Base-by-base conservation (phyloP, 257 asterid genomes). In the Petrea volubilis region DNA sequence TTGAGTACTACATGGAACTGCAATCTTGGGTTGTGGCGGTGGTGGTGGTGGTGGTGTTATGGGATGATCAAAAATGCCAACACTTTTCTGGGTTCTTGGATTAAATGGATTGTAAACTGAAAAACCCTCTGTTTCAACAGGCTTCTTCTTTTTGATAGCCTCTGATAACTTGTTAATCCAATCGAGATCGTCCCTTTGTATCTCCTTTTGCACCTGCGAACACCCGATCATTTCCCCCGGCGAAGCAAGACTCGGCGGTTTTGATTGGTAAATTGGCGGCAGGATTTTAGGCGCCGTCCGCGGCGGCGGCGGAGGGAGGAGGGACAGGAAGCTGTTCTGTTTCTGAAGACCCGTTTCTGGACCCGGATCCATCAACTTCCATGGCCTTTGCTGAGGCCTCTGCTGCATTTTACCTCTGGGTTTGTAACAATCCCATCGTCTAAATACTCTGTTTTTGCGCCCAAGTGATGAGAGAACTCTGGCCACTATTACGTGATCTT, bases 221-320 rank as follows among this genome's bases (percentile, higher is more conserved):
- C 25, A 49, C 18, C 74, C 50, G 33, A 50, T 41, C 28, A 61
- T 23, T 29, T 71, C 46, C 38, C 27, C 28, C 2, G 50, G 50
- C 43, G n/a, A n/a, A n/a, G 24, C 13, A 20, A 15, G 14, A 31
- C 7, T 70, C 28, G 74, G 20, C 28, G 74, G 20, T 12, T 43
- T 69, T 31, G 74, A 47, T 18, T 58, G 77, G 52, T 34, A 7
- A 70, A 27, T 33, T 15, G 78, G 82, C 8, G 90, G 86, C 71
- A 82, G 29, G 74, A 85, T 80, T 72, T 76, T 80, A 9, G 86
- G 80, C 12, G 55, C 24, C 5, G 77, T 53, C 64, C 87, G 75
- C 2, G 83, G 78, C 43, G 85, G 87, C 33, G 87, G 87, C 33
- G 90, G 87, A 44, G 90, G 90, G 14, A 82, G 78, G n/a, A 85